phyloP scores from a whole-genome alignment of 2,329 filamentous ascomycete species.

The Domatiomyces catenatus region DNA sequence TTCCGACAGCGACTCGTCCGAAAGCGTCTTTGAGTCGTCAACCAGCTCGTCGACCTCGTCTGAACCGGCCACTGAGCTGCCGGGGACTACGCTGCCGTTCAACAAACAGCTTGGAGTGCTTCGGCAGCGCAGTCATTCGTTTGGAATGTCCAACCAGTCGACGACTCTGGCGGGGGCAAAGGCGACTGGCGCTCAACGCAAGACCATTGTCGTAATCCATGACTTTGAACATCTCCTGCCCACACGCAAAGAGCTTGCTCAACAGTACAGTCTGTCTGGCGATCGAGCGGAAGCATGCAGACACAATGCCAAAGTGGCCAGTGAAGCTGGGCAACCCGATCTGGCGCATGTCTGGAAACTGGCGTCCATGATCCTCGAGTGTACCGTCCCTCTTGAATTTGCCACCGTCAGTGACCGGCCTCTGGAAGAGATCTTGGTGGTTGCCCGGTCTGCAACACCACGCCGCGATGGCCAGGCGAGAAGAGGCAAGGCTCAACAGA shows the following conservation, averaged over 20 bases:
- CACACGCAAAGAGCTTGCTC: conserved; percentile 59
- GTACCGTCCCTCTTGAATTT: conserved; percentile 54
- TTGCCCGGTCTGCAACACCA: conserved; percentile 48
- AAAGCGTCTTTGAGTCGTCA: conserved; percentile 44
- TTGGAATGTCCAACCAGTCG: conserved; percentile 28
- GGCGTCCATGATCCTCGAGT: conserved; percentile 58
- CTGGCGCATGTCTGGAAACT: conserved; percentile 74
- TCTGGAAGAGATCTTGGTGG: conserved; percentile 48
- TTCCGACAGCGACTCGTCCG: conserved; percentile 31
- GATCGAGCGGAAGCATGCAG: conserved; percentile 66
- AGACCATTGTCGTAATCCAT: conserved; percentile 60
- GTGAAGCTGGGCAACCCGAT: conserved; percentile 53
- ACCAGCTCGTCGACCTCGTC: conserved; percentile 37
- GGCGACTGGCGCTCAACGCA: conserved; percentile 31
- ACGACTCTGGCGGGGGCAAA: conserved; percentile 43
- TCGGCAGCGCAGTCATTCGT: background rate
- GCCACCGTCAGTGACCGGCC: conserved; percentile 37
- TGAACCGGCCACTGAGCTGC: conserved; percentile 32
- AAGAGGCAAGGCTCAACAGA: background rate
- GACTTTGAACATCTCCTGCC: conserved; percentile 53
- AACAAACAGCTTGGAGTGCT: background rate
- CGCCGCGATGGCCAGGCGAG: conserved; percentile 25
- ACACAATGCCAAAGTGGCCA: conserved; percentile 67
- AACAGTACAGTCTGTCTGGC: conserved; percentile 70
- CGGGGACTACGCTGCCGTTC: conserved; percentile 18